A percentile compares a stretch with the other conserved stretches of the same genome.
Evolutionary conservation across 495 filamentous ascomycete species (phyloP).

Genomic region (Aspergillus nanangensis): DNA sequence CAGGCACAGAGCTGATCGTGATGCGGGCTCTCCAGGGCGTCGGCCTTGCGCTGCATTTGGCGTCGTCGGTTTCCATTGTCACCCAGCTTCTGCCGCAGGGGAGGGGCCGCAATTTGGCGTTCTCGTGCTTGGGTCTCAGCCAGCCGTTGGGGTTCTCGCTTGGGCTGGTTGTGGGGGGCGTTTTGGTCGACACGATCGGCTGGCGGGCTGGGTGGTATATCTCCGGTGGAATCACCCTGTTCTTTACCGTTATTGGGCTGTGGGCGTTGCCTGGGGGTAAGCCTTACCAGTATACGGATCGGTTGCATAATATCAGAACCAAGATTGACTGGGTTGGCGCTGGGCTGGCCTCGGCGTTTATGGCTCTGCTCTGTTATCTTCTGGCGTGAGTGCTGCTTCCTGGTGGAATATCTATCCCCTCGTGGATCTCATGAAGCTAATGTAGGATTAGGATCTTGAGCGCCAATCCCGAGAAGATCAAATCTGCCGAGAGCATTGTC

Average conservation of each 20-base stretch:
- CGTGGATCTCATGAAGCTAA: neutral
- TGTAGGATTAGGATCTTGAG: slow-evolving; percentile 28
- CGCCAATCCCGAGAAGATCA: slow-evolving; percentile 30
- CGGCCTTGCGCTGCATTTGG: slow-evolving; percentile 41
- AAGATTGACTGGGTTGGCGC: slow-evolving; percentile 49
- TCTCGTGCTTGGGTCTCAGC: slow-evolving; percentile 42
- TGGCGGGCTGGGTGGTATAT: slow-evolving; percentile 48
- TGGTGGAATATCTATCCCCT: no score
- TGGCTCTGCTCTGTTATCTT: slow-evolving; percentile 41
- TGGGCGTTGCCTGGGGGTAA: slow-evolving; percentile 26
- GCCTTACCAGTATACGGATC: neutral
- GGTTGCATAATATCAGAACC: slow-evolving; percentile 12
- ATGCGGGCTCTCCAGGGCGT: slow-evolving; percentile 46
- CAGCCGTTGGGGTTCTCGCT: slow-evolving; percentile 47
- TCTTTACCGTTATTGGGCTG: slow-evolving; percentile 25
- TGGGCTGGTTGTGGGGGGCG: slow-evolving; percentile 48
- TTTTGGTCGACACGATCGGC: slow-evolving; percentile 40
- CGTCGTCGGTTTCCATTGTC: slow-evolving; percentile 42
- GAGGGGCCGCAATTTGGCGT: slow-evolving; percentile 40
- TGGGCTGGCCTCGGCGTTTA: slow-evolving; percentile 28
- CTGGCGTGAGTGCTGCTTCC: slow-evolving; percentile 31
- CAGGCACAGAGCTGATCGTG: slow-evolving; percentile 40
- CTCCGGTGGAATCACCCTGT: slow-evolving; percentile 27
- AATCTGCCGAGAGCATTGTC: slow-evolving; percentile 29
- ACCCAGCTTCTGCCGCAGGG: slow-evolving; percentile 37